Conservation (phyloP, 1,139 yeast species). For the Geotrichum klebahnii region DNA sequence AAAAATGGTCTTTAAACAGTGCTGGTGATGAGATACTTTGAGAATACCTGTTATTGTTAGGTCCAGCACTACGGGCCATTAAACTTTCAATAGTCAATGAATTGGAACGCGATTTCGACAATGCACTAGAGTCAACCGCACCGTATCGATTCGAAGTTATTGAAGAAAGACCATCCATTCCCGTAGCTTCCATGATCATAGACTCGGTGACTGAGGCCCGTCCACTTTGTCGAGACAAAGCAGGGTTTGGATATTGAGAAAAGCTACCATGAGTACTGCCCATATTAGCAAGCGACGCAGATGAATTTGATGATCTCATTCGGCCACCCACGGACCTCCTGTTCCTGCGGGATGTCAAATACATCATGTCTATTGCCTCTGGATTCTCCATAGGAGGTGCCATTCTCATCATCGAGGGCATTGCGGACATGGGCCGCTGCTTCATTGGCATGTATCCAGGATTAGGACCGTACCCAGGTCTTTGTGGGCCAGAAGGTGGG, state of each 20-base stretch:
- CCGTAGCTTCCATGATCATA: slow-evolving; percentile 14
- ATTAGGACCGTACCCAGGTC: not conserved
- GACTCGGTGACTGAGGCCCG: slow-evolving; percentile 13
- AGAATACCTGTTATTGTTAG: not conserved
- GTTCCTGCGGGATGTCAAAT: slow-evolving; percentile 19
- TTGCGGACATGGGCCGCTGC: slow-evolving; percentile 10
- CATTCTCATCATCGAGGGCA: not conserved
- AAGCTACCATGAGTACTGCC: slow-evolving; percentile 1
- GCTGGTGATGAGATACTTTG: slow-evolving; percentile 11
- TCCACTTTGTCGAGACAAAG: slow-evolving; percentile 2
- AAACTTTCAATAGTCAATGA: slow-evolving; percentile 16
- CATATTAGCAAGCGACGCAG: slow-evolving; percentile 14
- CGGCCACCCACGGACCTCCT: slow-evolving; percentile 18
- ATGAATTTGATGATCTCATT: slow-evolving; percentile 13
- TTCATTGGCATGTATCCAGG: not conserved
- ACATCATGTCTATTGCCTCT: slow-evolving; percentile 22
- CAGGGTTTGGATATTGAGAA: not conserved
- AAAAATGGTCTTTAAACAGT: slow-evolving; percentile 11
- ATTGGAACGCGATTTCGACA: slow-evolving; percentile 18
- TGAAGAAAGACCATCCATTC: slow-evolving; percentile 13
- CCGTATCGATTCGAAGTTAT: slow-evolving; percentile 20
- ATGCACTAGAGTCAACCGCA: slow-evolving; percentile 16
- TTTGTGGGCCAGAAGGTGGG: not conserved
- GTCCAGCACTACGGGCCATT: not conserved
- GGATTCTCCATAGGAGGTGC: slow-evolving; percentile 15